Evolutionary conservation across 73 alveolate species (phyloP).

Genomic region (Symbiodinium natans): DNA sequence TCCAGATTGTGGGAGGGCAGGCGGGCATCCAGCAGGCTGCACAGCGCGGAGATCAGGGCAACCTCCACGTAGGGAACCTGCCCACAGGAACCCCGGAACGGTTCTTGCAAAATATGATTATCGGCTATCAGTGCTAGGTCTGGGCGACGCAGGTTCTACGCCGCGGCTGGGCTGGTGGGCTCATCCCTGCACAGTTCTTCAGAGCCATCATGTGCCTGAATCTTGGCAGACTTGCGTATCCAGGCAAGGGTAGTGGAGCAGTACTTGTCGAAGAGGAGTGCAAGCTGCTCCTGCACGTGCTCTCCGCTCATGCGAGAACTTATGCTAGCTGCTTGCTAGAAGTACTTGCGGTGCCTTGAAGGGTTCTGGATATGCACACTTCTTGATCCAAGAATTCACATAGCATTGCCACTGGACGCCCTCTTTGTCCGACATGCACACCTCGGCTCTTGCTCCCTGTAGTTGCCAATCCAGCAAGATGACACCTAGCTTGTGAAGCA

Average conservation of each 20-base stretch:
- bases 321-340: slow-evolving; percentile 11
- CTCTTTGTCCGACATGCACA: slow-evolving; percentile 95
- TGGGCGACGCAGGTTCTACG: too few relatives aligned
- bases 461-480: background rate
- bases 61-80: slow-evolving; percentile 98
- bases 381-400: slow-evolving; percentile 91
- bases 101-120: too few relatives aligned
- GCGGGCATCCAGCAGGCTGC: slow-evolving; percentile 95
- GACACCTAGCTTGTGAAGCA: too few relatives aligned
- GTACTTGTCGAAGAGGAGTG: slow-evolving; percentile 96
- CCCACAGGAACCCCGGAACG: too few relatives aligned
- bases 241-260: slow-evolving; percentile 95
- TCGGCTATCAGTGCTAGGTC: too few relatives aligned
- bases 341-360: slow-evolving; percentile 94
- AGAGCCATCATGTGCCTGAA: background rate
- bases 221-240: slow-evolving; percentile 74
- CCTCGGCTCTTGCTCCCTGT: background rate
- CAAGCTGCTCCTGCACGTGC: slow-evolving; percentile 91
- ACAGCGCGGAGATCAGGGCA: slow-evolving; percentile 96
- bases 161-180: too few relatives aligned
- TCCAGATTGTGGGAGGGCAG: slow-evolving; percentile 43
- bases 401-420: slow-evolving; percentile 98
- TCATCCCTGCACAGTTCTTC: too few relatives aligned
- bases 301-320: background rate
- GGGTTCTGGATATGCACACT: slow-evolving; percentile 93